Conservation (phyloP, 305 asterid species). For the Fraxinus platypoda region DNA sequence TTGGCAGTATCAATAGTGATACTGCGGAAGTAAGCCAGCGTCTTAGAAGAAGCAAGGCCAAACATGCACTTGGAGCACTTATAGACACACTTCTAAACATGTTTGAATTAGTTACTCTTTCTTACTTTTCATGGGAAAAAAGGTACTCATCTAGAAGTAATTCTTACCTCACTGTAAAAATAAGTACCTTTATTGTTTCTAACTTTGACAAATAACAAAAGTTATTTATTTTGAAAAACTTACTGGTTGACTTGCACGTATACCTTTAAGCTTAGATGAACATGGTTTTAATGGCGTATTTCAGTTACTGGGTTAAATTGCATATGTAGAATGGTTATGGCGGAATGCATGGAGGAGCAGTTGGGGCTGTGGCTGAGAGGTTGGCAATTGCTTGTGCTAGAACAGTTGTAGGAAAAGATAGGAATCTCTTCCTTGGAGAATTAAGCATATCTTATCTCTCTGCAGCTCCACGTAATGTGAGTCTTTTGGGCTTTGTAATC, state of each 20-base stretch:
- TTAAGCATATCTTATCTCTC: slow-evolving; percentile 64
- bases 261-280: neutral
- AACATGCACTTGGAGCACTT: neutral
- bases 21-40: neutral
- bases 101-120: neutral
- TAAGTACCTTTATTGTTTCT: neutral
- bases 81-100: neutral
- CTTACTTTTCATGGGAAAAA: neutral
- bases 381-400: slow-evolving; percentile 75
- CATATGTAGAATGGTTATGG: slow-evolving; percentile 47
- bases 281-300: slow-evolving; percentile 13
- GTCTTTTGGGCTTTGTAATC: slow-evolving; percentile 6
- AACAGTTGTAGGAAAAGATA: slow-evolving; percentile 64
- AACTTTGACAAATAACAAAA: neutral
- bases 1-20: neutral
- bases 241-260: neutral
- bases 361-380: slow-evolving; percentile 63
- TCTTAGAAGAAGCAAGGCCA: neutral
- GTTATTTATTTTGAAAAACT: neutral
- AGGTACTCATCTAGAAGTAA: neutral
- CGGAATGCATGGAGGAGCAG: slow-evolving; percentile 86
- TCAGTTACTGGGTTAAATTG: slow-evolving; percentile 11
- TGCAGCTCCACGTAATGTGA: slow-evolving; percentile 62
- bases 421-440: slow-evolving; percentile 75
- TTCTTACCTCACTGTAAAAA: neutral